phyloP scores from a whole-genome alignment of 352 stramenopile genomes.

The Blastocystis sp. region DNA sequence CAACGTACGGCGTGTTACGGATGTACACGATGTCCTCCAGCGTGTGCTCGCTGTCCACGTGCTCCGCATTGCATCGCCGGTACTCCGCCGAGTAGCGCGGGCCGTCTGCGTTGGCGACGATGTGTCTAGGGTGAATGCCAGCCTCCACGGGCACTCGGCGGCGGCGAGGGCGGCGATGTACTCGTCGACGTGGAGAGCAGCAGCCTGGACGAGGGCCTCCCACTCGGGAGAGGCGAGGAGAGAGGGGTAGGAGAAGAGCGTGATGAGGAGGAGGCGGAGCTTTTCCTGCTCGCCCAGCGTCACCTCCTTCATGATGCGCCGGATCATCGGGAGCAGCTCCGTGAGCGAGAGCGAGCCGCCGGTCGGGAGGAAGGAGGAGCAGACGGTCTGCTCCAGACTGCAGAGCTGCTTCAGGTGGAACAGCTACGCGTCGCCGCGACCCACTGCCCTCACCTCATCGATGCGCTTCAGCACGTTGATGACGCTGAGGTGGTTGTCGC shows the following conservation, averaged over 20 bases:
- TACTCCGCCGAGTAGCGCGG: slow-evolving; percentile 1
- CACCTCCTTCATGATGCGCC: slow-evolving; percentile 37
- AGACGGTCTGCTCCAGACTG: slow-evolving; percentile 59
- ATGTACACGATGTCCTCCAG: slow-evolving; percentile 64
- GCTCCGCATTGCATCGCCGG: slow-evolving; percentile 2
- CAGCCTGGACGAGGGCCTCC: slow-evolving; percentile 18
- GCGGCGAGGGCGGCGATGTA: neutral
- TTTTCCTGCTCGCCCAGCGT: slow-evolving; percentile 60
- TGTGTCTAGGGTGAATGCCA: slow-evolving; percentile 8
- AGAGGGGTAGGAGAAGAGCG: slow-evolving; percentile 60
- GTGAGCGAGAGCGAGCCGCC: slow-evolving; percentile 2
- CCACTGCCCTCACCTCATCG: neutral
- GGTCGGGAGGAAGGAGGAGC: slow-evolving; percentile 38
- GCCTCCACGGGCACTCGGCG: neutral
- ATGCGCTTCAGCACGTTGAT: slow-evolving; percentile 62
- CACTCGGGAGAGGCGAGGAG: slow-evolving; percentile 41
- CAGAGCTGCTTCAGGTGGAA: slow-evolving; percentile 65
- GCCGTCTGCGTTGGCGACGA: neutral
- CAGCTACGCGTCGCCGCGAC: neutral
- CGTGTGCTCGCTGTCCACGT: slow-evolving; percentile 17
- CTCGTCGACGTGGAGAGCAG: neutral
- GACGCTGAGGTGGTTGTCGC: slow-evolving; percentile 46
- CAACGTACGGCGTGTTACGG: slow-evolving; percentile 48
- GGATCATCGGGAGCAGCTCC: slow-evolving; percentile 49
- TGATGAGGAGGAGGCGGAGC: slow-evolving; percentile 47